A percentile compares a stretch with the other conserved stretches of the same genome.
Conservation (phyloP, 768 basidiomycete species). For the Podaxis sp. region DNA sequence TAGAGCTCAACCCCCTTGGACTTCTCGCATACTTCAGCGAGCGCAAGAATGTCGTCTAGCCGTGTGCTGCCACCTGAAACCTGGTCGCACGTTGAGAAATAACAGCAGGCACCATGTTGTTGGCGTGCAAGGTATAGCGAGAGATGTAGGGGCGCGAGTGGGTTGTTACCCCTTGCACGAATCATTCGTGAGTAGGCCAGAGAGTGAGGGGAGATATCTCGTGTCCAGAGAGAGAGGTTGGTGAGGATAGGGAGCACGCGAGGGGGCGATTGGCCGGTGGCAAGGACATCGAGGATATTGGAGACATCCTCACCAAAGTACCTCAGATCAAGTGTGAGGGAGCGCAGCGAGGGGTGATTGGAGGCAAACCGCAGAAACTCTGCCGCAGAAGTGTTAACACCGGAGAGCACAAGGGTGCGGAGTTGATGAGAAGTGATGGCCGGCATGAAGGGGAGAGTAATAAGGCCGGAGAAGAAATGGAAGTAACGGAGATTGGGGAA, state of each 20-base stretch:
- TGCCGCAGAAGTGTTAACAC: not conserved
- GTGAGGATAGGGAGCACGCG: not conserved
- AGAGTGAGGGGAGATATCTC: not conserved
- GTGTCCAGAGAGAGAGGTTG: conserved; percentile 1
- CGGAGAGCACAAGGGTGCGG: conserved; percentile 1
- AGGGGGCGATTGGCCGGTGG: not conserved
- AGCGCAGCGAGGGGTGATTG: not conserved
- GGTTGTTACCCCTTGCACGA: not conserved
- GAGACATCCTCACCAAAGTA: not conserved
- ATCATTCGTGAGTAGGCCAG: not conserved
- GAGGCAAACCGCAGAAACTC: not conserved
- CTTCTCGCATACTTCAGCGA: not conserved
- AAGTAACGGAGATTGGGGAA: conserved; percentile 9
- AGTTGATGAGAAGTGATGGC: not conserved
- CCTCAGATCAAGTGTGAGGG: conserved; percentile 3
- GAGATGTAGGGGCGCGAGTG: not conserved
- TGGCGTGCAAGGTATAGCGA: not conserved
- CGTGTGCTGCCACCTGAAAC: not conserved
- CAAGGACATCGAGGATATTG: not conserved
- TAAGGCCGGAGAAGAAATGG: conserved; percentile 10
- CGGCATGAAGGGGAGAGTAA: conserved; percentile 7
- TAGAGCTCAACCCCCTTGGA: not conserved
- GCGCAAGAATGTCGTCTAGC: conserved; percentile 1
- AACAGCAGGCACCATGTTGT: conserved; percentile 5
- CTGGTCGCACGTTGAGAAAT: not conserved